phyloP scores from a whole-genome alignment of 306 rosid genomes.

The Prunus armeniaca region DNA sequence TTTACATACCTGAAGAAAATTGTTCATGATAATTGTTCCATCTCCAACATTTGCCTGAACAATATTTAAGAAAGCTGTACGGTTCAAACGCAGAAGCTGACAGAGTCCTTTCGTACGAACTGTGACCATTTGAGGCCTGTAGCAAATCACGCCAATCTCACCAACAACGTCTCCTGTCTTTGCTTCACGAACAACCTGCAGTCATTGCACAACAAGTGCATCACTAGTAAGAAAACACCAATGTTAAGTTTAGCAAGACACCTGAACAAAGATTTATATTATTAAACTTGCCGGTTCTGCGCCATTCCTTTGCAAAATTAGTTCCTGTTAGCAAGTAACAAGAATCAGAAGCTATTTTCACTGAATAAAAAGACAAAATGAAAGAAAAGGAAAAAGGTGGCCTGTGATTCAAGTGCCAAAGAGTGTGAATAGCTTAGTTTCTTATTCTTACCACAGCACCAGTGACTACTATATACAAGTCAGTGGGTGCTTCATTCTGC shows the following conservation, averaged over 20 bases:
- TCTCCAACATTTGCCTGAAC: constrained; percentile 67
- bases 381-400: background rate
- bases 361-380: background rate
- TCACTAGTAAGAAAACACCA: constrained; percentile 2
- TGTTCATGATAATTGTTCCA: constrained; percentile 62
- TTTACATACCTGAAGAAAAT: constrained; percentile 51
- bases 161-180: constrained; percentile 55
- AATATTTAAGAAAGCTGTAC: constrained; percentile 55
- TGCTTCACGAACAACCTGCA: constrained; percentile 58
- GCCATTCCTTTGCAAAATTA: constrained; percentile 43
- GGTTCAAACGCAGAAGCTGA: constrained; percentile 67
- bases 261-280: background rate
- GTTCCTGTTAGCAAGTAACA: constrained; percentile 47
- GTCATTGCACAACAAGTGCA: constrained; percentile 6
- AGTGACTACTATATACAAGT: constrained; percentile 66
- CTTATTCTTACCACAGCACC: constrained; percentile 61
- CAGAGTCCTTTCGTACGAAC: constrained; percentile 66
- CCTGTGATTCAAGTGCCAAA: background rate
- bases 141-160: constrained; percentile 75
- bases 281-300: constrained; percentile 52
- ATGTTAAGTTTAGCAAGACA: background rate
- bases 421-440: background rate
- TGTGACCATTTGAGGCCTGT: constrained; percentile 66
- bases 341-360: constrained; percentile 4
- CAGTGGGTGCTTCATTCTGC: constrained; percentile 88